Evolutionary conservation across 2,329 filamentous ascomycete genomes (phyloP), one percentile per base, ranked within the genome.

Genomic region (Harringtonia aguacate): DNA sequence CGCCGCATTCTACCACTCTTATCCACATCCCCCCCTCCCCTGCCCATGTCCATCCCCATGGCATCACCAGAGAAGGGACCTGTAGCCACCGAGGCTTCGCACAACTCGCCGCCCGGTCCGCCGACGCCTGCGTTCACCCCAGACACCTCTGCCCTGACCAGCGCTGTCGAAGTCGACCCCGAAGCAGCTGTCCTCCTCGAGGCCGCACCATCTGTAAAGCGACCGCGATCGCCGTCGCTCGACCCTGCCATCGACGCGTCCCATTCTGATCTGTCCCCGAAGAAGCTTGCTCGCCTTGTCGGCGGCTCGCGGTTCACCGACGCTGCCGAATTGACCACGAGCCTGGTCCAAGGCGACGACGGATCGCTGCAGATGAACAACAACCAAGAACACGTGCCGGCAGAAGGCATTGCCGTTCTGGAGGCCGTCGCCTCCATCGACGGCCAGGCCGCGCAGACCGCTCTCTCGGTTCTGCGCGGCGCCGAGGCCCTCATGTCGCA

Each of bases 381-480:
- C 21, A 13, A 21, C 4, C 30, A 35, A 17, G 37, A 39, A 14
- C 30, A 40, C 6, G 29, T 7, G 17, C 36, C 35, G 3, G 24
- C 30, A 4, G 36, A n/a, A 7, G 28, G 27, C 15, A 13, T 30
- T 7, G 20, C 14, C 28, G 22, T 44, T 20, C 30, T 35, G 29
- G 30, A 15, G 8, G 40, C 41, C 31, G 65, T 64, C 30, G 67
- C 63, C n/a, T n/a, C n/a, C n/a, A n/a, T n/a, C 40, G 75, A 66
- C 55, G 71, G 76, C 34, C 75, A 75, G 43, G 69, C 73, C 18
- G 65, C 65, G n/a, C 72, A 75, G 43, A 68, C 63, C 47, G 72
- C 67, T 28, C 60, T 79, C 13, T 52, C 50, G 0, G 46, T 49
- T 4, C 47, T 50, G 10, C 48, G 50, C 21, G 48, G 46, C 13